These are phyloP conservation scores for Oehlia diaphana DNA, from an alignment of 192 early-diverging fungal species.

Conservation along the genomic window DNA sequence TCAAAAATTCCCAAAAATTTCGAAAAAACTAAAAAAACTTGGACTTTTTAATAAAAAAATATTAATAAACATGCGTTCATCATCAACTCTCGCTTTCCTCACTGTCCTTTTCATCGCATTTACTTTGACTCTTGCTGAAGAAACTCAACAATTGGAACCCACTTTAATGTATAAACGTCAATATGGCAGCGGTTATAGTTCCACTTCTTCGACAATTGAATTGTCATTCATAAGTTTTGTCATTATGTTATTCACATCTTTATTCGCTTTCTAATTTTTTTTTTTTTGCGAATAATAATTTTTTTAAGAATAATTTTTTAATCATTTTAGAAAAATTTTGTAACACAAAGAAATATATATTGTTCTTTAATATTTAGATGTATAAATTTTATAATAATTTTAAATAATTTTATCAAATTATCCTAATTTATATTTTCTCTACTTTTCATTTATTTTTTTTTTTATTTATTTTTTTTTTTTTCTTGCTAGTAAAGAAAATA, in stretches of 20 bases:
- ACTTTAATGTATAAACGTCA: neutral
- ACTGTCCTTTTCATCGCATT: neutral
- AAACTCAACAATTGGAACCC: neutral
- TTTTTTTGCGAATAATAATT: neutral
- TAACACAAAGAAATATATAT: neutral
- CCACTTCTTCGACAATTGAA: neutral
- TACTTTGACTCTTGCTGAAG: neutral
- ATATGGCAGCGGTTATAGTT: neutral
- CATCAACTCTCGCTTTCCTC: neutral
- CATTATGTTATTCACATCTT: neutral
- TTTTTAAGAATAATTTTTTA: no score
- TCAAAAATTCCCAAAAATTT: no score
- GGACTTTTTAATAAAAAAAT: no score
- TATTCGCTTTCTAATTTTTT: neutral
- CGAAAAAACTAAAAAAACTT: no score
- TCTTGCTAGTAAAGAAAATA: no score
- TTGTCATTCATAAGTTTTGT: neutral
- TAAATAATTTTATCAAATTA: no score
- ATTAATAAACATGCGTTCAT: neutral
- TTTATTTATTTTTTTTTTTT: no score
- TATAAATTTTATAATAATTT: no score
- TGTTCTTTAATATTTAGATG: no score
- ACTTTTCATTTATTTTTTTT: no score
- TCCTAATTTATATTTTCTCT: no score
- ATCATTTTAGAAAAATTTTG: no score